Evolutionary conservation across 2,329 filamentous ascomycete genomes (phyloP).

Genomic region (Neocatenulostroma microsporum): DNA sequence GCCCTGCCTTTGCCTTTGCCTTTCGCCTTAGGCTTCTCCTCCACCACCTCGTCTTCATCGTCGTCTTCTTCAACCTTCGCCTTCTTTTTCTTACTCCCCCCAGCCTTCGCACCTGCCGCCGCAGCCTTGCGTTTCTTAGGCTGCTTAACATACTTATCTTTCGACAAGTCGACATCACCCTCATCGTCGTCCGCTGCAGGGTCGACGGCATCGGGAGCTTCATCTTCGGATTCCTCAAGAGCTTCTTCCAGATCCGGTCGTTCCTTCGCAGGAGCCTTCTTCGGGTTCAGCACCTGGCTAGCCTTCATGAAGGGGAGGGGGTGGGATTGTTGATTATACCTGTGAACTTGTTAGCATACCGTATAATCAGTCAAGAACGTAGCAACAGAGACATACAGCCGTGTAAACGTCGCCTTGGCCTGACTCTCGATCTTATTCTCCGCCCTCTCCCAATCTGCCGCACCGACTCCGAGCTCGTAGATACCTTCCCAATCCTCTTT

Average conservation of each 20-base stretch:
- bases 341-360: slow-evolving; percentile 31
- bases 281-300: slow-evolving; percentile 63
- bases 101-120: slow-evolving; percentile 38
- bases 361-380: neutral
- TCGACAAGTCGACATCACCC: slow-evolving; percentile 74
- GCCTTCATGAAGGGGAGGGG: slow-evolving; percentile 96
- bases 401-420: slow-evolving; percentile 83
- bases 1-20: slow-evolving; percentile 4
- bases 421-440: slow-evolving; percentile 69
- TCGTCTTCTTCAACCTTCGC: slow-evolving; percentile 30
- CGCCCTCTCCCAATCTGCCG: slow-evolving; percentile 60
- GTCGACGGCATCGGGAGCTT: slow-evolving; percentile 33
- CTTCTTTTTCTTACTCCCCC: slow-evolving; percentile 32
- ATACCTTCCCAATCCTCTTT: slow-evolving; percentile 92
- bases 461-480: slow-evolving; percentile 80
- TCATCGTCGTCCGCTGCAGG: slow-evolving; percentile 57
- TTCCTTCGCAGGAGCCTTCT: slow-evolving; percentile 61
- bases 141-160: slow-evolving; percentile 92
- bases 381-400: slow-evolving; percentile 55
- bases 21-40: slow-evolving; percentile 32
- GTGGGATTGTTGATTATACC: slow-evolving; percentile 79
- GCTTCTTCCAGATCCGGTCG: slow-evolving; percentile 93
- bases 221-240: slow-evolving; percentile 78
- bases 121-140: slow-evolving; percentile 63
- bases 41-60: slow-evolving; percentile 33